Percentiles rank a stretch among this genome's conserved stretches.
Evolutionary conservation across 1,284 basidiomycete genomes (phyloP).

Genomic region (Naganishia cerealis): DNA sequence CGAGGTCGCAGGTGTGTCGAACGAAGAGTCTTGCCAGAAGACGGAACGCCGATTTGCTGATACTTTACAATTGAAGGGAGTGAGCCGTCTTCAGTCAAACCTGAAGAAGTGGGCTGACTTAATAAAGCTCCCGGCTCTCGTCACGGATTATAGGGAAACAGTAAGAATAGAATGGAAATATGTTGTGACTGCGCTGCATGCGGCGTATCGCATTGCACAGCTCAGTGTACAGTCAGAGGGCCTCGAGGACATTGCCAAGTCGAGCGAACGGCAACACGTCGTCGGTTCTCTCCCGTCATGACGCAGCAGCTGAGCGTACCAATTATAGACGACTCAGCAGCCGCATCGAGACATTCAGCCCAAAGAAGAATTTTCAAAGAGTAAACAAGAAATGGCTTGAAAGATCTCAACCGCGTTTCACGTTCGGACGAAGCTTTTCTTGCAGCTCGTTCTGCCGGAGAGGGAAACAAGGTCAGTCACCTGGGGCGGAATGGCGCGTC

Average conservation of each 20-base stretch:
- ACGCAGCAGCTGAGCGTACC: neutral
- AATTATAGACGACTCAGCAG: conserved; percentile 5
- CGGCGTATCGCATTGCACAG: neutral
- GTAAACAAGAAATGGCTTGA: conserved; percentile 3
- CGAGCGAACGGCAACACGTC: neutral
- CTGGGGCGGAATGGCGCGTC: neutral
- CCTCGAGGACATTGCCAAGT: neutral
- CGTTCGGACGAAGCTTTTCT: neutral
- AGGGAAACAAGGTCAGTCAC: neutral
- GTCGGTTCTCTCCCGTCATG: neutral
- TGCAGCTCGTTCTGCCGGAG: too few relatives aligned
- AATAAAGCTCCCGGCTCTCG: neutral
- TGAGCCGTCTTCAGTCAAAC: neutral
- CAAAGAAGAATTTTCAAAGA: neutral
- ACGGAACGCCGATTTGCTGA: neutral
- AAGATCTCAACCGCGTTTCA: neutral
- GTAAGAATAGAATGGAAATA: neutral
- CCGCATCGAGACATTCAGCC: neutral
- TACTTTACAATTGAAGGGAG: neutral
- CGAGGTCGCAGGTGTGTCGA: neutral
- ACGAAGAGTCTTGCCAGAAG: conserved; percentile 25
- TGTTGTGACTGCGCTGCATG: neutral
- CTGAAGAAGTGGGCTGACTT: neutral
- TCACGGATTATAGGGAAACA: neutral
- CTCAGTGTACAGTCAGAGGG: neutral